phyloP scores from a whole-genome alignment of 78 protist genomes.

The slime mould (Dictyostelium discoideum) region dicty_2.7 NC_007090.3:3324001-3324500 shows the following conservation, averaged over 20 bases:
- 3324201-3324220: constrained; percentile 96
- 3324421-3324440: no score
- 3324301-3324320: constrained; percentile 23
- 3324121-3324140: no score
- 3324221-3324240: constrained; percentile 94
- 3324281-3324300: constrained; percentile 96
- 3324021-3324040: no score
- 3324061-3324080: neutral
- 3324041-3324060: no score
- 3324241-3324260: constrained; percentile 98
- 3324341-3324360: no score
- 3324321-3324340: no score
- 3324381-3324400: no score
- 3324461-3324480: constrained; percentile 44
- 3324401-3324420: no score
- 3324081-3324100: neutral
- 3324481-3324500: constrained; percentile 84
- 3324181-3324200: constrained; percentile 97
- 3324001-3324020: no score
- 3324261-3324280: constrained; percentile 94
- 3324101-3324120: no score
- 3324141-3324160: neutral
- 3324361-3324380: no score
- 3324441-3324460: constrained; percentile 93
- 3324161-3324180: constrained; percentile 95